Percentiles rank a stretch among this genome's conserved stretches.
Evolutionary conservation across 2,329 filamentous ascomycete species (phyloP).

Genomic region (Exophiala aquamarina): DNA sequence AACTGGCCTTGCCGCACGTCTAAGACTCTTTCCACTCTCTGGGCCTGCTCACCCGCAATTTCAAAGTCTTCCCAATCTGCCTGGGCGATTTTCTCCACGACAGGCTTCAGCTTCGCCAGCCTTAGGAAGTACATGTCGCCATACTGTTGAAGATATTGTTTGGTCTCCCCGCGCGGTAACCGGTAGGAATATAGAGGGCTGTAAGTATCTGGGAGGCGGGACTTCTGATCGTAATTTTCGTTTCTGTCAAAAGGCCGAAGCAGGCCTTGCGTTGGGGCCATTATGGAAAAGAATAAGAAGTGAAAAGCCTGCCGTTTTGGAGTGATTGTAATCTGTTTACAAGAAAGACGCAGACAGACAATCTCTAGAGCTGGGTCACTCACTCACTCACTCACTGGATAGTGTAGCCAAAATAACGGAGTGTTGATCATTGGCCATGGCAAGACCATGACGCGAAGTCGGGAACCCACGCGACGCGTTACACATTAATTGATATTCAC

Average conservation of each 20-base stretch:
- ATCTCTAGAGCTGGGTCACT: too few relatives aligned
- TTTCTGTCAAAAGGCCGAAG: constrained; percentile 28
- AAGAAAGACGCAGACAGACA: too few relatives aligned
- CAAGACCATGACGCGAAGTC: too few relatives aligned
- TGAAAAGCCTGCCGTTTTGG: too few relatives aligned
- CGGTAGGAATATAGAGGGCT: constrained; percentile 72
- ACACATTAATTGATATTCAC: too few relatives aligned
- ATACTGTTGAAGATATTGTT: constrained; percentile 90
- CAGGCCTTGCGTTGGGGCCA: constrained; percentile 17
- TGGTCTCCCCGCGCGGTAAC: constrained; percentile 62
- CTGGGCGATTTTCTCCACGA: constrained; percentile 70
- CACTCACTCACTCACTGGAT: too few relatives aligned
- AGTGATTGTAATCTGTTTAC: too few relatives aligned
- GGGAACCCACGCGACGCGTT: too few relatives aligned
- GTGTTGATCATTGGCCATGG: too few relatives aligned
- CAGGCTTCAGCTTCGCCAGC: constrained; percentile 80
- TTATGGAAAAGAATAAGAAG: constrained; percentile 13
- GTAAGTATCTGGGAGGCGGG: constrained; percentile 57
- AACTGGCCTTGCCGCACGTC: constrained; percentile 94
- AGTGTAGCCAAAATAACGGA: too few relatives aligned
- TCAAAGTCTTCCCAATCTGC: constrained; percentile 75
- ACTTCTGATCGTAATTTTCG: constrained; percentile 51
- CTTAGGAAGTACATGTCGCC: constrained; percentile 97
- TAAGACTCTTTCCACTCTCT: constrained; percentile 80
- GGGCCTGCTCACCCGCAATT: constrained; percentile 73